phyloP scores from a whole-genome alignment of 306 rosid genomes.

The Coriaria nepalensis region DNA sequence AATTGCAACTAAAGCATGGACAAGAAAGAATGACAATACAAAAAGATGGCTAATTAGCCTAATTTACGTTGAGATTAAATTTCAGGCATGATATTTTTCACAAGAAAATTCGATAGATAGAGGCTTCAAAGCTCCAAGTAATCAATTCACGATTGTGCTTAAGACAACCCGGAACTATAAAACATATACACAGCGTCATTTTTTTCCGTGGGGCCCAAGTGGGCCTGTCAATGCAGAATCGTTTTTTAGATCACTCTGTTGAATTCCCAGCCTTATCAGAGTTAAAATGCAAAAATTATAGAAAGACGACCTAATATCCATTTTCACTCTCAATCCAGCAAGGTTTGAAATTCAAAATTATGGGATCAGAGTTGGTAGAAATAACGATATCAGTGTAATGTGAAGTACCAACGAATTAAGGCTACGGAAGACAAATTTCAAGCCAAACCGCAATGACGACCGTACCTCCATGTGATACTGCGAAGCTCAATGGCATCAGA shows the following conservation, averaged over 20 bases:
- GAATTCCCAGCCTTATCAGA: no score
- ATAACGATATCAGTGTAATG: background rate
- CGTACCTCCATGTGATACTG: constrained; percentile 60
- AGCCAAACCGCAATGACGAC: background rate
- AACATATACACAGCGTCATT: background rate
- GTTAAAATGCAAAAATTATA: no score
- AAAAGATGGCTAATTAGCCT: background rate
- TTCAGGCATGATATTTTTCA: background rate
- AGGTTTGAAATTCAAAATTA: no score
- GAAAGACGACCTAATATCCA: no score
- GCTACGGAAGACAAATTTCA: background rate
- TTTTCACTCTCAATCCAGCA: no score
- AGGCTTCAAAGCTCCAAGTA: background rate
- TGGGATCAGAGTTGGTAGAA: background rate
- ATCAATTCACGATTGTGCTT: background rate
- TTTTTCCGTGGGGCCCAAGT: background rate
- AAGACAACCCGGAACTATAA: background rate
- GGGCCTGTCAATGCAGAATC: background rate
- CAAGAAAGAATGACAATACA: constrained; percentile 1
- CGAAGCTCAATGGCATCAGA: constrained; percentile 69
- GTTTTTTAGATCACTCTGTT: no score
- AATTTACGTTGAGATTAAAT: no score
- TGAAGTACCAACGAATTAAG: background rate
- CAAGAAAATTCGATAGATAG: background rate
- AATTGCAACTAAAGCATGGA: background rate